Evolutionary conservation across 2,329 filamentous ascomycete genomes (phyloP), one percentile per base, ranked within the genome.

Genomic region (Calonectria henricotiae): DNA sequence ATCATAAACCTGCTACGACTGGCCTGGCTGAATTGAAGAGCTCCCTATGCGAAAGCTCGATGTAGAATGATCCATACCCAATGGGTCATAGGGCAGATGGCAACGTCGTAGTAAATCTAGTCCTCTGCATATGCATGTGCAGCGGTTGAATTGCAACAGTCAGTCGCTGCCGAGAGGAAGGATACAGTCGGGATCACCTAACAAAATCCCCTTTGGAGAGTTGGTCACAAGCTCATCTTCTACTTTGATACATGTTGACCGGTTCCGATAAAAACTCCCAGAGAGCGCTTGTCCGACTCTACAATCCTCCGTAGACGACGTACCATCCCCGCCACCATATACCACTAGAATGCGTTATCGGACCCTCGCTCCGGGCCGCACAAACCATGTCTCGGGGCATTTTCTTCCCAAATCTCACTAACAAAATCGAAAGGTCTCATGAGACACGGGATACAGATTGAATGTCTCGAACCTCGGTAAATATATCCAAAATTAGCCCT

Each of bases 91-190:
- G 51, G 32, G 20, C 15, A 7, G 6, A 39, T 39, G 51, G 37
- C 23, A 58, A 39, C 32, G 51, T 58, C 13, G 35, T 8, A 41
- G 35, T n/a, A 32, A 54, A n/a, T 11, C 20, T 11, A 8, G 35
- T 39, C 35, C 11, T 55, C 12, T 58, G 51, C 51, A 58, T 58
- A 58, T 58, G 51, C 51, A 58, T 58, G 15, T 58, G 51, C 51
- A 58, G 20, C 51, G 32, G 23, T 58, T 37, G 51, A 58, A 25
- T 58, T 15, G 20, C 51, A n/a, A 27, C 51, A 30, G 7, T 30
- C 27, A 30, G 27, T 23, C 30, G 12, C 20, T 23, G 25, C 12
- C 5, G 11, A 23, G n/a, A 17, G 32, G 20, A 25, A 58, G n/a
- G 6, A 58, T 27, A 11, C 32, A 9, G 8, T n/a, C 2, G 5